Percentiles rank a stretch among this genome's conserved stretches.
These are phyloP conservation scores for Cutaneotrichosporon sp. DNA, from an alignment of 1,284 basidiomycete genomes.

Conservation along the genomic window DNA sequence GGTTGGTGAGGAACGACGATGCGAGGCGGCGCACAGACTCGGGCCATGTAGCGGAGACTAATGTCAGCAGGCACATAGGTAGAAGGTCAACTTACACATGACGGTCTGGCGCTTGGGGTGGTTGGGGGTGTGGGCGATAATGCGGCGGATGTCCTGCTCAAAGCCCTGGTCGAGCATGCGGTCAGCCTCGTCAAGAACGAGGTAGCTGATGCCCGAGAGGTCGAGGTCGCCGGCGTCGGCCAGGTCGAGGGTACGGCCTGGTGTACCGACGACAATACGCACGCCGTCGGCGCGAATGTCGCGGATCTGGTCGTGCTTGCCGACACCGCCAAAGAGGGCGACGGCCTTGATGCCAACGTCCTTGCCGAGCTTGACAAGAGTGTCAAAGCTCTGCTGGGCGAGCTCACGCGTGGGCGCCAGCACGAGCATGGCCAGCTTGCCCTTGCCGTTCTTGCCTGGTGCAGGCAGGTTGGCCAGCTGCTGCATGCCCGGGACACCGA, in stretches of 20 bases:
- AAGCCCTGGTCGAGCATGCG: slow-evolving; percentile 98
- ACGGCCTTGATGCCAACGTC: slow-evolving; percentile 72
- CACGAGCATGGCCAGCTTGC: slow-evolving; percentile 67
- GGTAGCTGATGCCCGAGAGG: slow-evolving; percentile 78
- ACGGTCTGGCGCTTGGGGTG: slow-evolving; percentile 67
- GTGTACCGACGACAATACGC: slow-evolving; percentile 86
- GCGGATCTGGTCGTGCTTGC: slow-evolving; percentile 74
- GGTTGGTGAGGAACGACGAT: slow-evolving; percentile 76
- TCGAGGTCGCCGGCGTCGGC: slow-evolving; percentile 78
- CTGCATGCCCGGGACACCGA: slow-evolving; percentile 73
- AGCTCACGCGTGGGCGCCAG: slow-evolving; percentile 91
- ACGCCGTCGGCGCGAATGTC: slow-evolving; percentile 57
- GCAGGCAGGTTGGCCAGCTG: slow-evolving; percentile 51
- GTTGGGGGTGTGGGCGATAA: slow-evolving; percentile 74
- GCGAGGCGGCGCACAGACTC: slow-evolving; percentile 93
- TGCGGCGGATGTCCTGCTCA: slow-evolving; percentile 93
- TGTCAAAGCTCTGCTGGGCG: slow-evolving; percentile 88
- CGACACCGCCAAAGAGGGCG: slow-evolving; percentile 87
- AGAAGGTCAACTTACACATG: slow-evolving; percentile 90
- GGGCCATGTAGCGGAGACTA: slow-evolving; percentile 97
- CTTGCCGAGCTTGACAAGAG: slow-evolving; percentile 70
- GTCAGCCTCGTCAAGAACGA: slow-evolving; percentile 96
- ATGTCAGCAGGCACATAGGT: no score
- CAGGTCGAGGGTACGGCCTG: slow-evolving; percentile 86
- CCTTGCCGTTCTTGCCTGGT: slow-evolving; percentile 37